phyloP scores from a whole-genome alignment of 371 early-diverging fungal species.

The Thermomucor indicae-seudaticae region DNA sequence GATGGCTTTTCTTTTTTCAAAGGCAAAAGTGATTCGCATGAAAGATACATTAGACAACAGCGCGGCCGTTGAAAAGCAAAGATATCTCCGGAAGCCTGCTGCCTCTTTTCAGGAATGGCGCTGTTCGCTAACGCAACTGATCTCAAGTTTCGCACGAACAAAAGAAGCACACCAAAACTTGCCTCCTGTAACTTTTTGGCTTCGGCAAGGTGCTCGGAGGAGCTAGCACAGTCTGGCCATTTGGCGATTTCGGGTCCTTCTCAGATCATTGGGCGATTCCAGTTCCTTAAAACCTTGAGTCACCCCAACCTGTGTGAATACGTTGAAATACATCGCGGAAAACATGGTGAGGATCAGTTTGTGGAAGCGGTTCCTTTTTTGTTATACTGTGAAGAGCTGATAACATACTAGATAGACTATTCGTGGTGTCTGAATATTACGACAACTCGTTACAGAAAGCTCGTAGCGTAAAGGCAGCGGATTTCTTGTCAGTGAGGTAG shows the following conservation, averaged over 20 bases:
- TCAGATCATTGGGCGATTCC: conserved; percentile 57
- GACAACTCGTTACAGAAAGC: conserved; percentile 34
- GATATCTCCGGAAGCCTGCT: no score
- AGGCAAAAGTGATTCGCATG: no score
- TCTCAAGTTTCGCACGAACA: conserved; percentile 15
- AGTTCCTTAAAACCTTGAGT: conserved; percentile 53
- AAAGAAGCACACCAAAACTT: conserved; percentile 23
- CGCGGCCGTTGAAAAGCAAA: no score
- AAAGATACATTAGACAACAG: no score
- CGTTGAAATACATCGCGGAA: conserved; percentile 58
- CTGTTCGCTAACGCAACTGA: conserved; percentile 35
- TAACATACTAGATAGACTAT: conserved; percentile 43
- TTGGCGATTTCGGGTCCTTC: conserved; percentile 51
- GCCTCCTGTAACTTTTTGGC: conserved; percentile 44
- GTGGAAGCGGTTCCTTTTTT: neutral
- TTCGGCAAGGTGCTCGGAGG: conserved; percentile 34
- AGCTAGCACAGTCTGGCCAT: conserved; percentile 40
- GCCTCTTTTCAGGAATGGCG: conserved; percentile 24
- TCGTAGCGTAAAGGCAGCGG: conserved; percentile 16
- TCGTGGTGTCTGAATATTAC: conserved; percentile 56
- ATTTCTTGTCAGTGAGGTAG: conserved; percentile 17
- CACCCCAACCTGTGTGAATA: conserved; percentile 58
- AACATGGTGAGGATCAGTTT: conserved; percentile 41
- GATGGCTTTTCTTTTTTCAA: no score
- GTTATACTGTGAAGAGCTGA: neutral